Conservation (phyloP, 2,329 filamentous ascomycete species). For the Myriosclerotinia curreyana region DNA sequence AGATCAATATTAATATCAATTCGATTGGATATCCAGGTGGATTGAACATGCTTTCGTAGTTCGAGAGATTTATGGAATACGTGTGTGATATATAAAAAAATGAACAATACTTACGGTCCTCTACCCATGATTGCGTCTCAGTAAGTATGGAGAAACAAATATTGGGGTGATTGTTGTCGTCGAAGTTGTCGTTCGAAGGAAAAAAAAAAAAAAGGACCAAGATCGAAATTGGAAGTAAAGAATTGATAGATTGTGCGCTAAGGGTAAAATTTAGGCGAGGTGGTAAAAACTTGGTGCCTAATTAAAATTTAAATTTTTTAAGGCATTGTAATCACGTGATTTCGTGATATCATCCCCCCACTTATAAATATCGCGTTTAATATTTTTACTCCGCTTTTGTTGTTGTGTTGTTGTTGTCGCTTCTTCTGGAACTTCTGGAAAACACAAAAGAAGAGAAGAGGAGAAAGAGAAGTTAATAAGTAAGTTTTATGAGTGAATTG, state of each 20-base stretch:
- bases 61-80: neutral
- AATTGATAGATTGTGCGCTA: conserved; percentile 14
- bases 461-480: no score
- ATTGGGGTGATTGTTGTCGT: conserved; percentile 21
- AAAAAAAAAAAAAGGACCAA: neutral
- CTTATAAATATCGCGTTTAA: no score
- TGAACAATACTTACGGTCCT: conserved; percentile 42
- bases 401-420: no score
- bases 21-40: neutral
- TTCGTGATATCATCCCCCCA: no score
- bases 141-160: conserved; percentile 24
- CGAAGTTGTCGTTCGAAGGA: conserved; percentile 20
- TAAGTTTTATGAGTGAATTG: no score
- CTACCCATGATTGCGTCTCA: conserved; percentile 47
- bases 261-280: conserved; percentile 14
- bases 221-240: neutral
- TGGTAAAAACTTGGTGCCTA: neutral
- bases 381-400: no score
- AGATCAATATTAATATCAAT: neutral
- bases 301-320: no score
- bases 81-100: neutral
- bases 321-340: neutral
- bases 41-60: neutral
- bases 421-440: neutral
- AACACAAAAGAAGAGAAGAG: neutral